phyloP scores from a whole-genome alignment of 345 rosid genomes.

The Cardiospermum halicacabum region DNA sequence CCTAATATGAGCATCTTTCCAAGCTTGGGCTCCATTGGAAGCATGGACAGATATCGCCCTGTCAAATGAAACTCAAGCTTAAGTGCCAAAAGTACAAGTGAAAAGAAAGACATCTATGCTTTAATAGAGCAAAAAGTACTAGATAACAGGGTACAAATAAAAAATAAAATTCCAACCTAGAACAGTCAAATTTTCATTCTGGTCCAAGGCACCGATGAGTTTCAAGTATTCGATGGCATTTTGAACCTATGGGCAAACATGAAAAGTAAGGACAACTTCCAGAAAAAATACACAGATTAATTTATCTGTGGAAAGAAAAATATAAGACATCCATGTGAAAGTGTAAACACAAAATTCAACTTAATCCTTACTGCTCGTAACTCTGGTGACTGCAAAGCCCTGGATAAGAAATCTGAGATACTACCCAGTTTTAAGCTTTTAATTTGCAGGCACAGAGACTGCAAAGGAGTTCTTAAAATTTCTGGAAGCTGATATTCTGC shows the following conservation, averaged over 20 bases:
- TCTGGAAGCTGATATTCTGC: slow-evolving; percentile 89
- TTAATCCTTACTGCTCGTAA: slow-evolving; percentile 53
- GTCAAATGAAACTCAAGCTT: slow-evolving; percentile 23
- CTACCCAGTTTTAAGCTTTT: slow-evolving; percentile 82
- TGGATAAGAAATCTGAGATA: slow-evolving; percentile 72
- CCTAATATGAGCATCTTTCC: slow-evolving; percentile 94
- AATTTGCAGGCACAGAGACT: slow-evolving; percentile 89
- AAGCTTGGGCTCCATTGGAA: slow-evolving; percentile 96
- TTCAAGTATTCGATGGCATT: slow-evolving; percentile 87
- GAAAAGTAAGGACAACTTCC: not conserved
- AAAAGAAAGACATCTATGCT: not conserved
- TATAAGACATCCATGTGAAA: not conserved
- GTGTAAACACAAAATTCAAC: slow-evolving; percentile 11
- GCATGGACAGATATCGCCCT: slow-evolving; percentile 77
- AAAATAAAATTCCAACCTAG: slow-evolving; percentile 41
- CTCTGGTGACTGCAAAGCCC: slow-evolving; percentile 92
- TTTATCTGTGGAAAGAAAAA: not conserved
- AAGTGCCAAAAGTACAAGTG: slow-evolving; percentile 9
- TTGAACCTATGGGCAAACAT: slow-evolving; percentile 53
- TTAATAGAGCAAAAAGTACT: not conserved
- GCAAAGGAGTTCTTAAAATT: slow-evolving; percentile 90
- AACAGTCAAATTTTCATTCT: slow-evolving; percentile 67
- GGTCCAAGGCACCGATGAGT: slow-evolving; percentile 83
- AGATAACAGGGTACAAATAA: slow-evolving; percentile 11
- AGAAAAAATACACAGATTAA: slow-evolving; percentile 6